Base-by-base conservation (phyloP, 2,329 filamentous ascomycete species). In the Monilinia polystroma region DNA sequence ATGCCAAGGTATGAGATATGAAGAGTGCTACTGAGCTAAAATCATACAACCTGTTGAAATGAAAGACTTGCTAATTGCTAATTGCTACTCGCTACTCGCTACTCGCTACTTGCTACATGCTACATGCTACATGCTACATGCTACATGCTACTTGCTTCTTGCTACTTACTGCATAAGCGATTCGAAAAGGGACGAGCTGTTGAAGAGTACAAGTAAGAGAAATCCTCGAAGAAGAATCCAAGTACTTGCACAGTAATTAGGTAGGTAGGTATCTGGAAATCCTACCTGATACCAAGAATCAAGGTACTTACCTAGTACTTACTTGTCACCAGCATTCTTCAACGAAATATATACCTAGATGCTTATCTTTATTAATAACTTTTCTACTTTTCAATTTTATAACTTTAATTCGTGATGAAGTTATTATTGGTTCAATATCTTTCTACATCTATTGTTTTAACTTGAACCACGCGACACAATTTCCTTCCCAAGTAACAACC, bases 401-500 rank as follows among this genome's bases (percentile, higher is more conserved):
- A 35, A 29, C 63, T 51, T 47, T 56, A 35, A 38, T 58, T 41
- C 43, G 53, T 41, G 5, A 64, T 64, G 63, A 64, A 43, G 63
- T 26, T 64, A 64, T 18, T 11, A 58, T 59, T 64, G 29, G n/a
- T 26, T 41, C 29, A 51, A 45, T n/a, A n/a, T 12, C 41, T 41
- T 51, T 38, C 53, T n/a, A 58, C 51, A 38, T 51, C 49, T 51
- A 38, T 64, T 64, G 0, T 47, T 20, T 41, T 53, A 35, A 43
- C 41, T 41, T 64, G 14, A 58, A 64, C 51, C 52, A 64, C 63
- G 18, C 63, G 63, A 64, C 43, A 47, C 29, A 38, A 60, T 29
- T 20, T 51, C 29, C 29, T 10, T 23, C 56, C 29, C 57, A 38
- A 49, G 43, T 49, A 60, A 14, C 57, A 35, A 60, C 57, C 29